Evolutionary conservation across 2,329 filamentous ascomycete genomes (phyloP).

Genomic region (Leptographium radiaticola): DNA sequence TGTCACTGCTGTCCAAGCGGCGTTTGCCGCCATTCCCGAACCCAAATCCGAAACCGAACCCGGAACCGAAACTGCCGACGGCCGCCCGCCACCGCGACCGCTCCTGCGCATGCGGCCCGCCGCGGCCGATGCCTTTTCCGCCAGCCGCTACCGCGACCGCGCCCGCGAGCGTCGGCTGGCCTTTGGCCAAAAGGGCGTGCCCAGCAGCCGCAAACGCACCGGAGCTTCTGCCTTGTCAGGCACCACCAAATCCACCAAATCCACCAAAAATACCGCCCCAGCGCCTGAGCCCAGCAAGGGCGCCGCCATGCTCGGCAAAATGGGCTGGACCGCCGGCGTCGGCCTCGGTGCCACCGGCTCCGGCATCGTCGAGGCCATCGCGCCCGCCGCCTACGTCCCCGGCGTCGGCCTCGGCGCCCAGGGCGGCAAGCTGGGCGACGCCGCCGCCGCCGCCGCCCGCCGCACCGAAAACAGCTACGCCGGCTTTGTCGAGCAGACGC

Average conservation of each 20-base stretch:
- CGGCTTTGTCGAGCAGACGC: conserved; percentile 50
- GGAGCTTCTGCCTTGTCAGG: conserved; percentile 20
- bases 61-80: conserved; percentile 4
- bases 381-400: conserved; percentile 50
- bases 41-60: not conserved
- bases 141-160: conserved; percentile 45
- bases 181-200: conserved; percentile 47
- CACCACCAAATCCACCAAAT: no score
- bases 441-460: conserved; percentile 47
- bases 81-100: not conserved
- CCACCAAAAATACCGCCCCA: no score
- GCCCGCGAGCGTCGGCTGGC: conserved; percentile 53
- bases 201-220: conserved; percentile 19
- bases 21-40: conserved; percentile 4
- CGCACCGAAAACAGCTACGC: conserved; percentile 43
- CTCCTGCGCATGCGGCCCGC: conserved; percentile 9
- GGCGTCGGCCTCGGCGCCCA: conserved; percentile 59
- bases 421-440: conserved; percentile 57
- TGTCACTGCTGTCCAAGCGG: conserved; percentile 18
- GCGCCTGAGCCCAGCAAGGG: no score
- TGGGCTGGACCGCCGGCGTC: conserved; percentile 55
- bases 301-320: conserved; percentile 55
- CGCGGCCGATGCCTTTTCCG: conserved; percentile 2
- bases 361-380: conserved; percentile 51
- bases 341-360: conserved; percentile 51